Base-by-base conservation (phyloP, 169 alveolate genomes). In the Plasmodium knowlesi region DNA sequence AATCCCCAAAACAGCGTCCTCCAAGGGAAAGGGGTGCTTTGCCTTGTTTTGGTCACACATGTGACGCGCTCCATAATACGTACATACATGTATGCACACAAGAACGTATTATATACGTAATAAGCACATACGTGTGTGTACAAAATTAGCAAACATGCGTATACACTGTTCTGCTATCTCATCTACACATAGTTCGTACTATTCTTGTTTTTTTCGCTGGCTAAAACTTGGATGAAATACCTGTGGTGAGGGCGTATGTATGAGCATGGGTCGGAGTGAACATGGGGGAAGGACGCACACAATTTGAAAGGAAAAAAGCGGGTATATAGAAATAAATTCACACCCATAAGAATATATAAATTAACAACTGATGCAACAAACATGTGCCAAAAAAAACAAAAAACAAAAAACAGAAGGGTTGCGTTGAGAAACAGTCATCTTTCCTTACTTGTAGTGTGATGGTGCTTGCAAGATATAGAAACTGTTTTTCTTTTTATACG, bases 391-490 rank as follows among this genome's bases (percentile, higher is more conserved):
- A 83, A 57, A 8, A 34, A 61, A 28, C 32, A 82, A 30, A 54
- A 39, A n/a, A n/a, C n/a, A n/a, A n/a, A n/a, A n/a, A n/a, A n/a
- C n/a, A n/a, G n/a, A n/a, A 53, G 19, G 32, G 14, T 32, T 84
- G 37, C 12, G 41, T 14, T 28, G 19, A 54, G 54, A 37, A 34
- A 19, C 70, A 74, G 43, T 76, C 14, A 34, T 41, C 72, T 30
- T 57, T 88, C 72, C 50, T 88, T 88, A 88, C 94, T 88, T 88
- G 88, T 88, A 88, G 70, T 88, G 90, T 12, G 85, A 22, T 28
- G 94, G 94, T 61, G 94, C 82, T 57, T 88, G 94, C 37, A 88
- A 79, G 57, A 67, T 88, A 30, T 74, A 88, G 14, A 88, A 88
- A 22, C 90, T 39, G 61, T 79, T 30, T 78, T 88, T 88, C 89